Evolutionary conservation across 495 filamentous ascomycete species (phyloP), one percentile per base, ranked within the genome.

Genomic region (Cairneyella variabilis): DNA sequence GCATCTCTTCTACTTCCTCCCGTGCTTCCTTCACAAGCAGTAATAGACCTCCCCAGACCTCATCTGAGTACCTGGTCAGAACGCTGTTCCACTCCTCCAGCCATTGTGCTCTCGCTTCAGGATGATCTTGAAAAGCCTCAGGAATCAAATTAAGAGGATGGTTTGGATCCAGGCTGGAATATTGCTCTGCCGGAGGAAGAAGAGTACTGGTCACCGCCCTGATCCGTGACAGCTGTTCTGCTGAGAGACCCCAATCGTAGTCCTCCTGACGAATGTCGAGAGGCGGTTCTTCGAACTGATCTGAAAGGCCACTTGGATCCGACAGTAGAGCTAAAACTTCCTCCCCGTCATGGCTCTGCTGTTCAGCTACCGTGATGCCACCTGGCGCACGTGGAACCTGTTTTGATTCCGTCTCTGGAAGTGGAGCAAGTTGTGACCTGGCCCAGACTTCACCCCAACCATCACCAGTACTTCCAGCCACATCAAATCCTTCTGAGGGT

Each of bases 1-100:
- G 50, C 41, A 66, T 62, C 11, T 58, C 64, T 38, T 64, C 69
- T 32, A 88, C 65, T 62, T 91, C 88, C 44, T 69, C 61, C 36
- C 70, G 70, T n/a, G 87, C 86, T 40, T 80, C 76, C 53, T 79
- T 71, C 26, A 88, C 70, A 34, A 84, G 70, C n/a, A 81, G 76
- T 18, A 73, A 59, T 37, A 89, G 65, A 56, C 83, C 84, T 54
- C 87, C 88, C 88, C 88, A 92, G 10, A 92, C 85, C 53, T 89
- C 85, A 65, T 90, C 84, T 27, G 82, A 76, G 61, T 90, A 90
- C 27, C 71, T 69, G 32, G 77, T 83, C 59, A 89, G 74, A 2
- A 88, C 79, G 32, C 69, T 67, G 10, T 80, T 68, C 86, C 86
- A 85, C 43, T 85, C 74, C 39, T 50, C 61, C 40, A 73, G 61